Base-by-base conservation (phyloP, 108 stramenopile genomes). In the Fragilariopsis cylindrus region DNA sequence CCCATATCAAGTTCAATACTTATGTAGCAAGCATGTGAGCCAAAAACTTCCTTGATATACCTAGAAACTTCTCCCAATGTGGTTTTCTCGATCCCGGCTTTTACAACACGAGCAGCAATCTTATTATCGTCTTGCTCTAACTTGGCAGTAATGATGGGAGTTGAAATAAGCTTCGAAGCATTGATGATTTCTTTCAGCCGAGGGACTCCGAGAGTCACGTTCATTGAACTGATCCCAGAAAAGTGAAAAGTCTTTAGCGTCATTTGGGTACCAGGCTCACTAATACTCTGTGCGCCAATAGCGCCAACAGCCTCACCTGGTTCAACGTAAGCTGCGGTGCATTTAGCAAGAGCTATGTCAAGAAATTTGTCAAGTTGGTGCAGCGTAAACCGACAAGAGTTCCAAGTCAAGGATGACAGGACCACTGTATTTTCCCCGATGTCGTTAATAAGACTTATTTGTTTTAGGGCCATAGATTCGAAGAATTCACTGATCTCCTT, bases 151-250 rank as follows among this genome's bases (percentile, higher is more conserved):
- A 99, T 98, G 80, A 99, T 99, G 21, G 99, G 99, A n/a, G 99
- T 99, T n/a, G 97, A 97, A 71, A 99, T 98, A 9, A 82, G 74
- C 75, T 98, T 98, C 60, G 96, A 92, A 13, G 97, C 99, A 76
- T 99, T 99, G 78, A 99, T 99, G 74, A 99, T 99, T 82, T 99
- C 99, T 79, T 97, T 97, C 48, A 99, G 71, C 7, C 99, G 96
- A 30, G 99, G 99, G 70, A 99, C 99, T 45, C 99, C 99, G 30
- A 99, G 92, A 3, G 99, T 99, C 2, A 99, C 99, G 83, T 99
- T 98, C 99, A 99, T 99, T 30, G 91, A 93, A 58, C 98, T 98
- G n/a, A 99, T 98, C 30, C 99, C 99, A 42, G 97, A 97, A 73
- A 99, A 99, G 76, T 99, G 99, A 65, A 99, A 98, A 3, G 98